Evolutionary conservation across 2,329 filamentous ascomycete species (phyloP).

Genomic region (Pseudogymnoascus sp.): DNA sequence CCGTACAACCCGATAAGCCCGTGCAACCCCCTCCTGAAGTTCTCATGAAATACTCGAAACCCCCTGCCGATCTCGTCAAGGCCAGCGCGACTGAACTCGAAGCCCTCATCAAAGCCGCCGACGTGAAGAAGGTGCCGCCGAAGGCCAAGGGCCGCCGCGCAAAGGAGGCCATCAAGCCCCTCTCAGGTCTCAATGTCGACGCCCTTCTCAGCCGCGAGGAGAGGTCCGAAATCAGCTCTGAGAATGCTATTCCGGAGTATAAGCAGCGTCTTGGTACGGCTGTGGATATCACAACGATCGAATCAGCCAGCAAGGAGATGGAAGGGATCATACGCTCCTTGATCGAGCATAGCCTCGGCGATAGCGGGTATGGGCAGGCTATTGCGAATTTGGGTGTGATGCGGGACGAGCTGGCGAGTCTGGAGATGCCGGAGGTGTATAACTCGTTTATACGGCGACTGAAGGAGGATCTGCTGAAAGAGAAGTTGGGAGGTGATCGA

Average conservation of each 20-base stretch:
- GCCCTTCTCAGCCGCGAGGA: constrained; percentile 61
- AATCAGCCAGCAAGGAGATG: constrained; percentile 68
- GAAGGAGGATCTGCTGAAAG: constrained; percentile 64
- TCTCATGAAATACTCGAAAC: constrained; percentile 65
- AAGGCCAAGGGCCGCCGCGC: constrained; percentile 68
- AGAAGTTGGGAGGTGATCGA: constrained; percentile 67
- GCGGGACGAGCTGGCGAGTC: constrained; percentile 65
- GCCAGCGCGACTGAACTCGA: constrained; percentile 51
- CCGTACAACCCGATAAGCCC: constrained; percentile 61
- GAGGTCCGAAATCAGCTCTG: constrained; percentile 46
- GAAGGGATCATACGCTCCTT: constrained; percentile 59
- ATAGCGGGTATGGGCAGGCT: constrained; percentile 65
- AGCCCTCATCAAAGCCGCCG: constrained; percentile 58
- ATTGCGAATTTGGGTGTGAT: constrained; percentile 71
- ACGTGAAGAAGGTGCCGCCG: constrained; percentile 82
- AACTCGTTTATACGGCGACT: constrained; percentile 65
- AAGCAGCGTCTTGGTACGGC: constrained; percentile 65
- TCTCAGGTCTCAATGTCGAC: constrained; percentile 84
- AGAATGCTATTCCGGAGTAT: constrained; percentile 86
- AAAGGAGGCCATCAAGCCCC: constrained; percentile 64
- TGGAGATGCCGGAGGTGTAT: constrained; percentile 70
- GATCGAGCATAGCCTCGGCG: constrained; percentile 66
- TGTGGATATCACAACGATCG: constrained; percentile 53
- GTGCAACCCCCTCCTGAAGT: constrained; percentile 55
- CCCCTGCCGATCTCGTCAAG: constrained; percentile 58